Evolutionary conservation across 768 basidiomycete genomes (phyloP), one percentile per base, ranked within the genome.

Genomic region (Russula earlei): DNA sequence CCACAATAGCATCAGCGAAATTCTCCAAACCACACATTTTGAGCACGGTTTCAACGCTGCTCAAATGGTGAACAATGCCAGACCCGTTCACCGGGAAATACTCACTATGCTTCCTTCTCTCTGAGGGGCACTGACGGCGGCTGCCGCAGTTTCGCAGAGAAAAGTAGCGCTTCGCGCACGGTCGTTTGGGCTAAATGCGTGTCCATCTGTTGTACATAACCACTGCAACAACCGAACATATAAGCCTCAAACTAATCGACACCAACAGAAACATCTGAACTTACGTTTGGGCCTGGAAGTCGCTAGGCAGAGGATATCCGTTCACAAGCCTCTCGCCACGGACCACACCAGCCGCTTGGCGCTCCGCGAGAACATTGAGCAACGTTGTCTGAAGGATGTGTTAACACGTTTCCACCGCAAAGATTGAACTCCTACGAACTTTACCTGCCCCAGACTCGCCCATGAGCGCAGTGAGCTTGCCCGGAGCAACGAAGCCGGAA

Each of bases 121-220:
- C 71, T 71, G 19, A 75, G 62, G 1, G 87, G 72, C 2, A 89
- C 82, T 0, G 75, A 73, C 1, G 74, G 66, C 0, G 87, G 87
- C 65, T 91, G 91, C 33, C 90, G 83, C 33, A 92, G 72, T 49
- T 77, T 80, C 3, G 90, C 91, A 1, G 89, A 91, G 70, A 90
- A 85, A 38, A 80, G 69, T 9, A 93, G 72, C 0, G 90, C 88
- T 64, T 93, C 88, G 25, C 87, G 79, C 14, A 93, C 89, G 7
- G 88, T 92, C 2, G 81, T 70, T 8, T 83, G 81, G 24, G 81
- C 77, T 19, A 85, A 75, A 69, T 93, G 91, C 0, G 82, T 85
- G 62, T 91, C 89, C 75, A 80, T 80, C 65, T 95, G 92, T 64
- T 94, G 90, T 55, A 85, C 87, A 64, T 91, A 94, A 0, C 88